phyloP scores from a whole-genome alignment of 2,329 filamentous ascomycete genomes.

The Arachnomyces sp. region DNA sequence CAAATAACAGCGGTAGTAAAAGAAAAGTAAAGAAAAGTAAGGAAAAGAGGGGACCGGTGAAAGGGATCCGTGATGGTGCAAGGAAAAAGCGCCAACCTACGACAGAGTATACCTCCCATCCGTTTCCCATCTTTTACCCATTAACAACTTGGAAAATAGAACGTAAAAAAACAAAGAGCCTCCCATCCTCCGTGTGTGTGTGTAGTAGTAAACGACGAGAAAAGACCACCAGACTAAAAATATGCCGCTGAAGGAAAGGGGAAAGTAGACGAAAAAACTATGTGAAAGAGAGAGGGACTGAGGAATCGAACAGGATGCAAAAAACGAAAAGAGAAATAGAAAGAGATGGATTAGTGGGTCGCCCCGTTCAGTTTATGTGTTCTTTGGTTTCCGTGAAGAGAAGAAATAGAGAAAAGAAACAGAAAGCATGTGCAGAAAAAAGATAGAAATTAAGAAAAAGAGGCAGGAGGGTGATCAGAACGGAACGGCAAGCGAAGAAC shows the following conservation, averaged over 20 bases:
- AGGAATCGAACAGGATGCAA: conserved; percentile 1
- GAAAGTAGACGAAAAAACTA: background rate
- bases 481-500: background rate
- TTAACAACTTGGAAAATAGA: too few species aligned
- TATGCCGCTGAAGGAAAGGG: background rate
- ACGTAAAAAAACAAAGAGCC: too few species aligned
- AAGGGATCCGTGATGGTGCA: background rate
- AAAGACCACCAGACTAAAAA: too few species aligned
- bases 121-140: too few species aligned
- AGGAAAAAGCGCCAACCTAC: conserved; percentile 6
- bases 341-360: conserved; percentile 25
- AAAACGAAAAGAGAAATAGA: conserved; percentile 9
- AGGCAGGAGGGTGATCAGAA: background rate
- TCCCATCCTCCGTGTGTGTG: too few species aligned
- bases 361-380: conserved; percentile 28
- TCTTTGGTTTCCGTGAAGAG: conserved; percentile 9
- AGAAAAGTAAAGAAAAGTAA: conserved; percentile 9
- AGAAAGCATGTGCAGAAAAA: background rate
- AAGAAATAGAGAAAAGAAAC: conserved; percentile 1
- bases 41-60: conserved; percentile 7
- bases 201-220: too few species aligned
- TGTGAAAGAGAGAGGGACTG: background rate
- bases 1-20: conserved; percentile 1
- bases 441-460: background rate
- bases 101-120: background rate